Evolutionary conservation across 2,329 filamentous ascomycete species (phyloP).

Genomic region (Fonsecaea multimorphosa): DNA sequence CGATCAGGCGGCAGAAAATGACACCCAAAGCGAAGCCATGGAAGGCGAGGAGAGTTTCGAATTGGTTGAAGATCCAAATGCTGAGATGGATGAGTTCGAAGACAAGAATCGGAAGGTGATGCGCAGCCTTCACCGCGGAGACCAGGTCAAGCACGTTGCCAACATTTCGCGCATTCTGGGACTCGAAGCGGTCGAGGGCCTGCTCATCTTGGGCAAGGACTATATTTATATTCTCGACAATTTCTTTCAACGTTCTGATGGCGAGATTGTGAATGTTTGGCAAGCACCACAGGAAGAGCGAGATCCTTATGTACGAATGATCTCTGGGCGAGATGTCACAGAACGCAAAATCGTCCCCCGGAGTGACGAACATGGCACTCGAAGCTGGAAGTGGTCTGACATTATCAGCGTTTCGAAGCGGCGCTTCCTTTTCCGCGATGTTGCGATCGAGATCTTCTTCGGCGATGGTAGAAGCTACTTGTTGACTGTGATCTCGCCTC

Average conservation of each 20-base stretch:
- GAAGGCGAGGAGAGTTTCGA: slow-evolving; percentile 89
- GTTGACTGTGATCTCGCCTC: slow-evolving; percentile 78
- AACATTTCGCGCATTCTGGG: slow-evolving; percentile 95
- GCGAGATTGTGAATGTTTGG: slow-evolving; percentile 95
- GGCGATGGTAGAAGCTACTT: slow-evolving; percentile 95
- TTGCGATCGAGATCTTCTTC: slow-evolving; percentile 97
- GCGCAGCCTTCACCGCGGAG: slow-evolving; percentile 86
- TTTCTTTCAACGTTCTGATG: slow-evolving; percentile 91
- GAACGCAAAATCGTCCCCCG: slow-evolving; percentile 57
- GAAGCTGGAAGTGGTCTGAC: slow-evolving; percentile 93
- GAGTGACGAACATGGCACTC: slow-evolving; percentile 74
- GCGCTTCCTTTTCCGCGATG: slow-evolving; percentile 91
- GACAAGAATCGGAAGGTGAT: slow-evolving; percentile 99
- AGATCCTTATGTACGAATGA: slow-evolving; percentile 93
- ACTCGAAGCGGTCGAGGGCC: slow-evolving; percentile 89
- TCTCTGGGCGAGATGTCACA: slow-evolving; percentile 75
- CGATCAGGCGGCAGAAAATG: slow-evolving; percentile 36
- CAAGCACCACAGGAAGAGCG: slow-evolving; percentile 91
- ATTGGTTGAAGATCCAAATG: slow-evolving; percentile 89
- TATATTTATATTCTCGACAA: slow-evolving; percentile 94
- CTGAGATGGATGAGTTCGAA: slow-evolving; percentile 83
- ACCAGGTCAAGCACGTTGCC: slow-evolving; percentile 90
- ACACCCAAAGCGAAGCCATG: slow-evolving; percentile 46
- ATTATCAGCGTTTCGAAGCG: slow-evolving; percentile 95
- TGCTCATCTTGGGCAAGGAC: slow-evolving; percentile 90